These are phyloP conservation scores for Cicer arietinum DNA, from an alignment of 306 rosid species.

Conservation along the genomic window DNA sequence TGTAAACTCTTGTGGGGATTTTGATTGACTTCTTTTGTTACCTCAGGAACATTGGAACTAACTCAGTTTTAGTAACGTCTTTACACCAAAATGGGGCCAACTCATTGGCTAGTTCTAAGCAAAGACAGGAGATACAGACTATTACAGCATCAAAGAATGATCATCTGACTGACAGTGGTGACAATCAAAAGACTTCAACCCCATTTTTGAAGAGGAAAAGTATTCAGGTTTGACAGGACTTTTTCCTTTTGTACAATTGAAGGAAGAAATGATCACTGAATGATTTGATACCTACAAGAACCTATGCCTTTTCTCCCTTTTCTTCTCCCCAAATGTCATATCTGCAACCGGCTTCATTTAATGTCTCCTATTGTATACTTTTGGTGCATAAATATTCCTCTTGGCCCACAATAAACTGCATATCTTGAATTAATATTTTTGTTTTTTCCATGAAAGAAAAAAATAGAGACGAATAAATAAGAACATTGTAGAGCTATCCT, in stretches of 20 bases:
- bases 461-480: neutral
- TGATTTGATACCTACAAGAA: slow-evolving; percentile 35
- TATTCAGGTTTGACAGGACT: slow-evolving; percentile 58
- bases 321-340: neutral
- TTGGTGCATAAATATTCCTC: slow-evolving; percentile 31
- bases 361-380: slow-evolving; percentile 22
- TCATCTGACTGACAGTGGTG: slow-evolving; percentile 46
- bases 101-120: slow-evolving; percentile 41
- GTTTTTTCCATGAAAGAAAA: slow-evolving; percentile 19
- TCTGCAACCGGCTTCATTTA: slow-evolving; percentile 34
- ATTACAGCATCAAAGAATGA: slow-evolving; percentile 47
- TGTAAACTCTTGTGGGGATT: slow-evolving; percentile 14
- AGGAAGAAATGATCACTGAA: slow-evolving; percentile 18
- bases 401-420: neutral
- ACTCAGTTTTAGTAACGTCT: slow-evolving; percentile 48
- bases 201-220: slow-evolving; percentile 67
- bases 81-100: slow-evolving; percentile 50
- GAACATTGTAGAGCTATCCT: neutral
- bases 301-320: neutral
- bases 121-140: slow-evolving; percentile 50
- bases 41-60: slow-evolving; percentile 54
- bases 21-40: slow-evolving; percentile 36
- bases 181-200: slow-evolving; percentile 50
- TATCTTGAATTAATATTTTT: slow-evolving; percentile 13
- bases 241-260: slow-evolving; percentile 26